Percentiles rank a stretch among this genome's conserved stretches.
These are phyloP conservation scores for Rhododendron kiyosumense DNA, from an alignment of 148 eudicot species.

Conservation along the genomic window DNA sequence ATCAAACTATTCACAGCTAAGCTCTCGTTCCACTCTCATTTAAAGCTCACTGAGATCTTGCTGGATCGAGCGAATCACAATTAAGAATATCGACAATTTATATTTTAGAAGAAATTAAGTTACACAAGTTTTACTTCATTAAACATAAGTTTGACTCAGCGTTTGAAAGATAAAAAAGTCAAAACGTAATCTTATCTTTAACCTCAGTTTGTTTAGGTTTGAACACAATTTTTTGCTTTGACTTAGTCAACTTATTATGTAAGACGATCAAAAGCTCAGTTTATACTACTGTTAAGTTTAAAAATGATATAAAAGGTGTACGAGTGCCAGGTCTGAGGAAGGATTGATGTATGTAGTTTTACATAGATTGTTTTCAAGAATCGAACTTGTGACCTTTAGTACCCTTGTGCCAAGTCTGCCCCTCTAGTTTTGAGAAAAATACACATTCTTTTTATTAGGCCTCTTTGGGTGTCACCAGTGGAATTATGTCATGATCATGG, in stretches of 20 bases:
- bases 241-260: too few species aligned
- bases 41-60: not conserved
- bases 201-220: not conserved
- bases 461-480: not conserved
- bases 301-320: too few species aligned
- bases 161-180: not conserved
- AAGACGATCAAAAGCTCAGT: too few species aligned
- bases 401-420: too few species aligned
- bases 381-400: too few species aligned
- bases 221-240: not conserved
- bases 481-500: not conserved
- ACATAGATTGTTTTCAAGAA: too few species aligned
- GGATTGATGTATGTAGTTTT: too few species aligned
- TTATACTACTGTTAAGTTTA: too few species aligned
- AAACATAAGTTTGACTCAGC: too few species aligned
- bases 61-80: not conserved
- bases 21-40: not conserved
- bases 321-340: too few species aligned
- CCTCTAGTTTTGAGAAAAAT: not conserved
- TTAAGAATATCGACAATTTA: not conserved
- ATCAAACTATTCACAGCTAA: not conserved
- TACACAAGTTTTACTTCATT: not conserved
- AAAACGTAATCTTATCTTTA: not conserved
- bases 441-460: not conserved
- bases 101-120: not conserved